Evolutionary conservation across 2,329 filamentous ascomycete species (phyloP).

Genomic region (Bipolaris sorokiniana): DNA sequence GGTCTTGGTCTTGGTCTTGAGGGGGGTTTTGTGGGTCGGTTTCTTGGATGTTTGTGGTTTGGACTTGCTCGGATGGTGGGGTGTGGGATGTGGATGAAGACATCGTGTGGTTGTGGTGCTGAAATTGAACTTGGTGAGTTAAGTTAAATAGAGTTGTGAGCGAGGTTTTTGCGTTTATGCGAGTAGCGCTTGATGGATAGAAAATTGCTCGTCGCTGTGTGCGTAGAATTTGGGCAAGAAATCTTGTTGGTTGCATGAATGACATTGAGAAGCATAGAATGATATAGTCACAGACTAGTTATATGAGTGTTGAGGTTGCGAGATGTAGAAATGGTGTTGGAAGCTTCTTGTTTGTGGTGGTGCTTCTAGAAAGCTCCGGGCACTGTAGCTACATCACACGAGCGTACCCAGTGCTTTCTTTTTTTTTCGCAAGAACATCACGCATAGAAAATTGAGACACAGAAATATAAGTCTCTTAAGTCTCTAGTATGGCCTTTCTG

Average conservation of each 20-base stretch:
- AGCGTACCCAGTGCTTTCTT: background rate
- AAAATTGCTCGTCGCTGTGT: background rate
- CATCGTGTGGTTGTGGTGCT: background rate
- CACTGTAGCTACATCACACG: background rate
- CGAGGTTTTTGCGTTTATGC: background rate
- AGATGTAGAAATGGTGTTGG: background rate
- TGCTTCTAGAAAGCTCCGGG: conserved; percentile 6
- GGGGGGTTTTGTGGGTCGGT: background rate
- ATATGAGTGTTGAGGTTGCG: background rate
- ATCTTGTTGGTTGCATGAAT: background rate
- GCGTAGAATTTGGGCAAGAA: background rate
- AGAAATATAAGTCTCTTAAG: background rate
- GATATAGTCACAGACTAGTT: background rate
- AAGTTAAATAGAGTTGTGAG: background rate
- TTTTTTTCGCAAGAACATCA: background rate
- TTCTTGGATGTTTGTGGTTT: background rate
- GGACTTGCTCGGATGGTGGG: too few species aligned
- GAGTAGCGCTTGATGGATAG: background rate
- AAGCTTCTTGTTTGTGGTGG: background rate
- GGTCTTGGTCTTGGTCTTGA: background rate
- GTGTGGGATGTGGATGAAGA: background rate
- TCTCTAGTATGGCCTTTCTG: background rate
- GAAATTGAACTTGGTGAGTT: background rate
- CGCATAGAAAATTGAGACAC: background rate
- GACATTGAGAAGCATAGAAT: background rate